Percentiles rank a stretch among this genome's conserved stretches.
Conservation (phyloP, 2,329 filamentous ascomycete genomes). For the Penicillium sp. region DNA sequence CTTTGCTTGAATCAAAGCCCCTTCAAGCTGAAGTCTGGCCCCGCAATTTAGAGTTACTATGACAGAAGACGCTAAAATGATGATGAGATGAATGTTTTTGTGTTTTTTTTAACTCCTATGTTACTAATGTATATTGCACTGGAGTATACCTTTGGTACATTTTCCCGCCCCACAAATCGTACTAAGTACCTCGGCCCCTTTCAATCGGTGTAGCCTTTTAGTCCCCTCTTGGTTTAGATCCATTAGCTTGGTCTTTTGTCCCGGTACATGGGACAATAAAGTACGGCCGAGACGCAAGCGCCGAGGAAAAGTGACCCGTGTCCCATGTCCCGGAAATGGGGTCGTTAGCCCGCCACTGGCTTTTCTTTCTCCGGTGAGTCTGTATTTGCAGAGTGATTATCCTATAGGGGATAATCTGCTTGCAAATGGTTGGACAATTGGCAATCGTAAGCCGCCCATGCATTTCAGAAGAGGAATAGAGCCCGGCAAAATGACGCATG, state of each 20-base stretch:
- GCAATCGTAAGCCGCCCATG: not conserved
- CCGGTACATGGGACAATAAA: conserved; percentile 1
- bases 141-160: not conserved
- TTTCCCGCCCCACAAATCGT: not conserved
- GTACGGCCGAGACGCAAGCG: not conserved
- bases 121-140: not conserved
- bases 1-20: not conserved
- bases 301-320: not conserved
- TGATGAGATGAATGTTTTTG: conserved; percentile 21
- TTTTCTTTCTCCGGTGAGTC: not conserved
- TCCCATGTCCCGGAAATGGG: not conserved
- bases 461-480: not conserved
- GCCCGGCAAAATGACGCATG: not conserved
- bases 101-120: not conserved
- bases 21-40: conserved; percentile 3
- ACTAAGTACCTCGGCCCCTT: not conserved
- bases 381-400: not conserved
- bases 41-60: conserved; percentile 27
- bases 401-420: not conserved
- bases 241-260: not conserved
- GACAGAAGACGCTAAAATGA: conserved; percentile 25
- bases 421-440: not conserved
- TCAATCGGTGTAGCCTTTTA: not conserved
- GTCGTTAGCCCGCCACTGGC: not conserved
- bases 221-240: not conserved